Evolutionary conservation across 2,329 filamentous ascomycete genomes (phyloP), one percentile per base, ranked within the genome.

Genomic region (Xylaria sp.): DNA sequence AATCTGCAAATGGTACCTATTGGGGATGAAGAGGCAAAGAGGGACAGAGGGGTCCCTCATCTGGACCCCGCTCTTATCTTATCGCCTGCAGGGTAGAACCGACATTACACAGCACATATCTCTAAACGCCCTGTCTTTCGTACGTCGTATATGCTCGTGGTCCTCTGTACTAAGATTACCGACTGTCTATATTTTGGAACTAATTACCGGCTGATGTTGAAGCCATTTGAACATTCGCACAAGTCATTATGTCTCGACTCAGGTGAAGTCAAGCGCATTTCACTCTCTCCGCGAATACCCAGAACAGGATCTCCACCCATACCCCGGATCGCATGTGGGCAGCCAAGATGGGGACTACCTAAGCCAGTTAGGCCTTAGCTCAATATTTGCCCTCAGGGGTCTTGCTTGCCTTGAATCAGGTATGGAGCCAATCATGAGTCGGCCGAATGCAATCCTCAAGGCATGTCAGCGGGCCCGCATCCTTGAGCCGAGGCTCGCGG

Each of bases 321-420:
- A 69, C 66, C 67, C 67, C 67, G 25, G 63, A 66, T 63, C 51
- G 55, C 64, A 67, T 54, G 67, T 64, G 56, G 67, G 58, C 34
- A 50, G 5, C 4, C 18, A 62, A 46, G 46, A 56, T 54, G 15
- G 5, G n/a, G 50, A 60, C 63, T 66, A 66, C n/a, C n/a, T n/a
- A n/a, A n/a, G 63, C 51, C 15, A 15, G 59, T 50, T 20, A 23
- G 18, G n/a, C 23, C 23, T 20, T 60, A 59, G 62, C 41, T 46
- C 12, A 13, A 1, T 13, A 2, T 1, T 3, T 58, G 34, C 6
- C 5, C 5, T 20, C 51, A 10, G 23, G 59, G 67, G 31, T 54
- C 41, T 15, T 6, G 28, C 5, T 41, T 34, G 12, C 12, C 51
- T 34, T 31, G 56, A 46, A 48, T 56, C 59, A 56, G 31, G 3